These are phyloP conservation scores for Metarhizium guizhouense DNA, from an alignment of 2,329 filamentous ascomycete species.

Conservation along the genomic window DNA sequence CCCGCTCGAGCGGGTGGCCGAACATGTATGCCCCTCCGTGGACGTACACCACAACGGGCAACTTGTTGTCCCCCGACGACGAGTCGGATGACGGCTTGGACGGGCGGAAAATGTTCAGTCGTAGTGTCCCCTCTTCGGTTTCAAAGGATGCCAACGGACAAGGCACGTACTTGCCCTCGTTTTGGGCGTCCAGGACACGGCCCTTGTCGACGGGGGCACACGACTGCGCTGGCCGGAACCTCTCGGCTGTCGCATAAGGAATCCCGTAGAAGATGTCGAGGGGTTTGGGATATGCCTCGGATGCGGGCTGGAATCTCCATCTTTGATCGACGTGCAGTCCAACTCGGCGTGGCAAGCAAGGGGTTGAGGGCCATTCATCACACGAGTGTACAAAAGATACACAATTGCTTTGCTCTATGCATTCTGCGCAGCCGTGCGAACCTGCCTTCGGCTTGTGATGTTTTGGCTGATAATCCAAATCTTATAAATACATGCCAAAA, in stretches of 20 bases:
- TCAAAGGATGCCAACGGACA: slow-evolving; percentile 14
- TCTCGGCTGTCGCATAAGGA: slow-evolving; percentile 38
- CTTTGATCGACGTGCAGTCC: too few species aligned
- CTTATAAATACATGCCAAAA: slow-evolving; percentile 1
- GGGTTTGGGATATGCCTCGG: slow-evolving; percentile 24
- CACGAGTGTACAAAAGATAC: too few species aligned
- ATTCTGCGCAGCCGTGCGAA: not conserved
- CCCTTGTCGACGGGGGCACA: slow-evolving; percentile 13
- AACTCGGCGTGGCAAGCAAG: too few species aligned
- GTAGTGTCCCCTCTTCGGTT: slow-evolving; percentile 44
- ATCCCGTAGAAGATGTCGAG: slow-evolving; percentile 41
- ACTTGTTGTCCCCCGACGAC: slow-evolving; percentile 4
- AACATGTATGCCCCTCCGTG: slow-evolving; percentile 57
- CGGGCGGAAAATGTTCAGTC: slow-evolving; percentile 41
- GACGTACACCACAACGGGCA: slow-evolving; percentile 51
- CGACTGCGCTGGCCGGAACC: slow-evolving; percentile 33
- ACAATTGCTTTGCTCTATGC: not conserved
- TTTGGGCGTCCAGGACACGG: slow-evolving; percentile 21
- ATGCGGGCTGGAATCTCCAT: slow-evolving; percentile 10
- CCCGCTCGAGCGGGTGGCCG: slow-evolving; percentile 42
- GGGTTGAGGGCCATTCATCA: too few species aligned
- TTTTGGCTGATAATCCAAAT: not conserved
- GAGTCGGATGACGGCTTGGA: slow-evolving; percentile 3
- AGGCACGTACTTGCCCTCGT: slow-evolving; percentile 23
- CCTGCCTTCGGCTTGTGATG: not conserved